Evolutionary conservation across 2,329 filamentous ascomycete species (phyloP).

Genomic region (Amphichorda felina): DNA sequence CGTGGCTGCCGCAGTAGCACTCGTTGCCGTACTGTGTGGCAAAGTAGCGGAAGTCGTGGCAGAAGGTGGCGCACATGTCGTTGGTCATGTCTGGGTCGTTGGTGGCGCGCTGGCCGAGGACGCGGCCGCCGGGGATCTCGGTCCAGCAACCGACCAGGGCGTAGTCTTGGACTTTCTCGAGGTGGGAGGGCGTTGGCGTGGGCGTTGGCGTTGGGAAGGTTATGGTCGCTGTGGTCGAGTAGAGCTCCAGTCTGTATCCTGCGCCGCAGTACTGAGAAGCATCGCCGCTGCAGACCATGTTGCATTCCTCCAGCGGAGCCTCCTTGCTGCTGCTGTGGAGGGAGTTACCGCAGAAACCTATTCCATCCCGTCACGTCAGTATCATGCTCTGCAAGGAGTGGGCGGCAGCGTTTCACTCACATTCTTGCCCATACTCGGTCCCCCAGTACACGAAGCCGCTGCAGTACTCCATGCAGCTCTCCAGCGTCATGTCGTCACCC

Average conservation of each 20-base stretch:
- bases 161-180: conserved; percentile 12
- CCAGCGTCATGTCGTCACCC: conserved; percentile 18
- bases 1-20: conserved; percentile 24
- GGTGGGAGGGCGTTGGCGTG: conserved; percentile 15
- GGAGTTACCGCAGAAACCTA: no score
- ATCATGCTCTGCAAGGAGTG: no score
- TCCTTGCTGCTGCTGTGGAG: no score
- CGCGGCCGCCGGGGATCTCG: conserved; percentile 21
- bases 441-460: no score
- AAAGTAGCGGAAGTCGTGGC: conserved; percentile 25
- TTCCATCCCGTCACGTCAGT: no score
- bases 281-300: conserved; percentile 29
- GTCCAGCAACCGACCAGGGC: conserved; percentile 27
- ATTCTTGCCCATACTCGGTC: no score
- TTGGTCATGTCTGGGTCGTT: conserved; percentile 18
- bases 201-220: conserved; percentile 12
- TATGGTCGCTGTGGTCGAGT: conserved; percentile 24
- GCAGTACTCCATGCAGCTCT: conserved; percentile 18
- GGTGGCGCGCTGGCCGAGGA: conserved; percentile 16
- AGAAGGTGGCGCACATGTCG: conserved; percentile 19
- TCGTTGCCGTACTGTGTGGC: conserved; percentile 25
- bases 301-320: no score
- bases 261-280: conserved; percentile 31
- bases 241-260: conserved; percentile 28
- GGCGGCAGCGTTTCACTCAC: no score